Base-by-base conservation (phyloP, 208 protist genomes). In the Trypanosoma congolense region DNA sequence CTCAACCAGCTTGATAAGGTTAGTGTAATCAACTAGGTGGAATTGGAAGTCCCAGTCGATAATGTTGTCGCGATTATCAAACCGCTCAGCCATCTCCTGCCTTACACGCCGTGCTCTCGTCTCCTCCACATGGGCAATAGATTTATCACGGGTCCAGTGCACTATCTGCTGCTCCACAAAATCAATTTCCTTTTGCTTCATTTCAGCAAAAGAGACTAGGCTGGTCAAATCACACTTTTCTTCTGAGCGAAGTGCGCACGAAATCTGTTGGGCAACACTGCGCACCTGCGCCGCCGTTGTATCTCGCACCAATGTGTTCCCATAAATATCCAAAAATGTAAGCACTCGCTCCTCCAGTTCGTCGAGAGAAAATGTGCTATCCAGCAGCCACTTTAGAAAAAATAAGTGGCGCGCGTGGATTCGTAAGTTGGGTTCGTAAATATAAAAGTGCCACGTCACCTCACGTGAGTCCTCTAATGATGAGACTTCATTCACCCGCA, bases 31-130 rank as follows among this genome's bases (percentile, higher is more conserved):
- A 12, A 61, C 72, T 2, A 96, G 69, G 44, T 72, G 60, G 59
- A 93, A 93, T 46, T 90, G 81, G 62, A 92, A 96, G 59, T 96
- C 90, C 90, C 90, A 96, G 68, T 96, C 90, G 44, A 96, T 93
- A 59, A 96, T 67, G 60, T 96, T 96, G 69, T 91, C 81, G 36
- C 84, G 80, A 59, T 90, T 92, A 61, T 96, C 90, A 63, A 88
- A 96, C 43, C 90, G 90, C 47, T 96, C 86, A 8, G 86, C 90
- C 81, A 96, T 91, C 46, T 96, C 90, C 46, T 89, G 80, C 14
- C 83, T 83, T 19, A 96, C 51, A 2, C 86, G 83, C 19, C 45
- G 30, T 22, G 48, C 56, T 80, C 90, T 89, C 51, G 89, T 77
- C 46, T 63, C 70, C 19, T 55, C 70, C 29, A 92, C 66, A 53